Base-by-base conservation (phyloP, 805 yeast genomes). In the Candida adriatica region DNA sequence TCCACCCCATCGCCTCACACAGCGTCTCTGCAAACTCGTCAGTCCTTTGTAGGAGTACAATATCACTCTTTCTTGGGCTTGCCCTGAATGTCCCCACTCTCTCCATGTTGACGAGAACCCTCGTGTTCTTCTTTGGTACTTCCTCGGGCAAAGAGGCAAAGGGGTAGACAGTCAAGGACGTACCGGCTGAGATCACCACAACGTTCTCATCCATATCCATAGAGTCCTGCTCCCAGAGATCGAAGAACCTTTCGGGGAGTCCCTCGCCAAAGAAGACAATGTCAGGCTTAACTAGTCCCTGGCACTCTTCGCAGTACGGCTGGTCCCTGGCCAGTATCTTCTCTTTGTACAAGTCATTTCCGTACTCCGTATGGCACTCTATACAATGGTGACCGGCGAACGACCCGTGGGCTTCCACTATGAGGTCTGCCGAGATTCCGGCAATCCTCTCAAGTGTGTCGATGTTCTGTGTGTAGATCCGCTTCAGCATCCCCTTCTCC, bases 321-420 rank as follows among this genome's bases (percentile, higher is more conserved):
- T 56, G 34, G 6, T 40, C 38, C n/a, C 38, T 31, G 4, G 50
- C 49, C 21, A 55, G 39, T 49, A 75, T 58, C 23, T 56, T 56
- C 6, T 46, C 38, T 38, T 65, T 66, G 41, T 80, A 61, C 6
- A 53, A 53, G 6, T 63, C 70, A 6, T 61, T 53, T 0, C 69
- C 53, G 72, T 76, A 79, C 33, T 61, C 76, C 18, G 55, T 53
- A 2, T 56, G 38, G 58, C 98, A 90, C 14, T 80, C 75, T 27
- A 87, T 79, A 51, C 98, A 90, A 43, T 81, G 92, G 45, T 80
- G 82, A 2, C 53, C 56, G 1, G 92, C 94, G 67, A 90, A 90
- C 2, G 95, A 84, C 0, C 98, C 98, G 56, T 90, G 97, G 0
- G 97, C 97, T 49, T 87, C 96, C 0, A 90, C 79, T 2, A 90